Evolutionary conservation across 768 basidiomycete species (phyloP), one percentile per base, ranked within the genome.

Genomic region (Boletus eberwhitei): DNA sequence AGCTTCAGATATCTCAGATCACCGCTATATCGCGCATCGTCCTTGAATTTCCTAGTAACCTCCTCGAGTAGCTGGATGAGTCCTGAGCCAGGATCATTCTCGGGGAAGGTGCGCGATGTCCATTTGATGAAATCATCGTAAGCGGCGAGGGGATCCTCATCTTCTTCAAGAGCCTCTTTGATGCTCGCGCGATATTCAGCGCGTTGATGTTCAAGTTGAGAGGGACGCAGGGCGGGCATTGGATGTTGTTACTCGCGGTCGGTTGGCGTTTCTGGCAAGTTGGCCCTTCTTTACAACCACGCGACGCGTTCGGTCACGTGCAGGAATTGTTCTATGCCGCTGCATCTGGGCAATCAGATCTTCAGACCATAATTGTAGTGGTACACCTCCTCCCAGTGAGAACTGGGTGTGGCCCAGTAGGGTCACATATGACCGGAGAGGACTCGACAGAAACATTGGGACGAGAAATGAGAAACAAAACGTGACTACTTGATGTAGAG

Each of bases 1-100:
- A 98, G 71, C 68, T 93, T 91, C 46, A 98, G 78, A 72, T 98
- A 97, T 39, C 96, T 82, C 48, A 93, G 73, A 75, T 98, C 95
- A 48, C 84, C 85, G 69, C 84, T 87, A 71, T 97, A 98, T 14
- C 84, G 73, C n/a, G 80, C 75, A 67, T 98, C 96, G 26, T 83
- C 79, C 59, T 87, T 83, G 71, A 98, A 97, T 52, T 83, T 82
- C 31, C 83, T 73, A 2, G 93, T 93, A 1, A 88, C 85, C 63
- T 92, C 86, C 62, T 95, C 90, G 17, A 99, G 77, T 7, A 98
- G 72, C 42, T 91, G 88, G 2, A 87, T 66, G 34, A 97, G 79
- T 17, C 90, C 90, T 17, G 89, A 92, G 40, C 76, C 72, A 0
- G 79, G 79, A 63, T 88, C 79, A 42, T 81, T 77, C 46, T 88